Conservation (phyloP, 2,329 filamentous ascomycete genomes). For the Hypoxylon sp. region DNA sequence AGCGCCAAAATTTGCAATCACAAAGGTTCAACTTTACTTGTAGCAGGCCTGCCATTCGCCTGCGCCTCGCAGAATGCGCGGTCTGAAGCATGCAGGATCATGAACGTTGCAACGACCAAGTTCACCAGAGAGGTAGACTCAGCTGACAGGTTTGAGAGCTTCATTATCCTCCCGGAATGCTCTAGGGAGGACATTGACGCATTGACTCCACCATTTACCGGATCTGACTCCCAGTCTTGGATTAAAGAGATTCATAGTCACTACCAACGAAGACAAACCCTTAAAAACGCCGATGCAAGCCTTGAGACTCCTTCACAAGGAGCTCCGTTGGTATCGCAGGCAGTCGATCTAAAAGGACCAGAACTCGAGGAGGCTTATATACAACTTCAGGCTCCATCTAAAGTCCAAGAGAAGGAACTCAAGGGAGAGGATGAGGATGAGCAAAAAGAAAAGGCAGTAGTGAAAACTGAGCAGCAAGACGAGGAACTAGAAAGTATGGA, state of each 20-base stretch:
- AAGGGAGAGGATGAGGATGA: neutral
- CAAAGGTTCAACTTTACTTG: slow-evolving; percentile 10
- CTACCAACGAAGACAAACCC: slow-evolving; percentile 6
- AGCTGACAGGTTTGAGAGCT: slow-evolving; percentile 17
- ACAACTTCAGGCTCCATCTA: slow-evolving; percentile 1
- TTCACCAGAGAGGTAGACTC: slow-evolving; percentile 41
- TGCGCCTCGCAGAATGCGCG: slow-evolving; percentile 19
- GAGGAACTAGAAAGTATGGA: neutral
- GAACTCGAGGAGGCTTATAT: neutral
- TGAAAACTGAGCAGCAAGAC: neutral
- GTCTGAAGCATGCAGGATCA: slow-evolving; percentile 19
- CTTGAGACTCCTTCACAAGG: neutral
- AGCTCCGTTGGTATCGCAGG: neutral
- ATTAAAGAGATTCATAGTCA: slow-evolving; percentile 13
- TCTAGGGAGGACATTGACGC: slow-evolving; percentile 17
- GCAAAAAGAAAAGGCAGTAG: neutral
- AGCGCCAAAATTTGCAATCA: slow-evolving; percentile 32
- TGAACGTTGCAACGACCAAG: slow-evolving; percentile 21
- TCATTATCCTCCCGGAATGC: slow-evolving; percentile 30
- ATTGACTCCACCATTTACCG: slow-evolving; percentile 23
- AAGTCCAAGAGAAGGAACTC: neutral
- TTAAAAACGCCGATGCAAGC: neutral
- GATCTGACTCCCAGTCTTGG: neutral
- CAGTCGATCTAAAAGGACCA: neutral
- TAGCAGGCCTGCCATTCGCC: slow-evolving; percentile 37